phyloP scores from a whole-genome alignment of 1,284 basidiomycete species.

The Cystobasidium sp. region DNA sequence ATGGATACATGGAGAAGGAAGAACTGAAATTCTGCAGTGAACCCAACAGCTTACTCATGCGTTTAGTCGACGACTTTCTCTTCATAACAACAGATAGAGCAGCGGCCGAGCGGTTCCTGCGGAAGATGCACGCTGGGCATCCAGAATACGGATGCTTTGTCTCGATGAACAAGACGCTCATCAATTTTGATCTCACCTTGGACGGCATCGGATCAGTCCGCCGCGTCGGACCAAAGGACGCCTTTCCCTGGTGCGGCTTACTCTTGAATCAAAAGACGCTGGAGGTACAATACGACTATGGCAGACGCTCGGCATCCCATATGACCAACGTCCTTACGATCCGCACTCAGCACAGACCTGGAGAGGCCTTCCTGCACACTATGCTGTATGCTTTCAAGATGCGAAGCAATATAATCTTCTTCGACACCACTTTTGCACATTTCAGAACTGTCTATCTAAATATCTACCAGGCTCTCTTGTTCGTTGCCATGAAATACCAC shows the following conservation, averaged over 20 bases:
- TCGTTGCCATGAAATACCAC: constrained; percentile 86
- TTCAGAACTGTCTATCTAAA: constrained; percentile 71
- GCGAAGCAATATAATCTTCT: constrained; percentile 73
- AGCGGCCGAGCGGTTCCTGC: constrained; percentile 73
- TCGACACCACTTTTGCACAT: constrained; percentile 75
- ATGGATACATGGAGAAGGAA: constrained; percentile 80
- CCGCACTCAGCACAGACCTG: constrained; percentile 52
- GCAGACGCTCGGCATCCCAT: constrained; percentile 38
- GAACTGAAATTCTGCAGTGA: constrained; percentile 68
- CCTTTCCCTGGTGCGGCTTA: constrained; percentile 88
- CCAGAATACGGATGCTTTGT: constrained; percentile 92
- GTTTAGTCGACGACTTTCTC: constrained; percentile 93
- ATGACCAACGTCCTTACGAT: constrained; percentile 57
- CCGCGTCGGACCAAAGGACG: constrained; percentile 15
- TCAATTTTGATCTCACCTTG: constrained; percentile 74
- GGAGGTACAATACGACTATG: constrained; percentile 64
- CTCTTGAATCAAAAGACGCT: constrained; percentile 74
- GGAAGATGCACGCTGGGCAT: constrained; percentile 75
- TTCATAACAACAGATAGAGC: constrained; percentile 73
- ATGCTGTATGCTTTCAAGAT: constrained; percentile 65
- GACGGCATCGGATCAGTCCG: constrained; percentile 49
- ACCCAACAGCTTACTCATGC: constrained; percentile 70
- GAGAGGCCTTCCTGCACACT: constrained; percentile 52
- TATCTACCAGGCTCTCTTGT: constrained; percentile 82
- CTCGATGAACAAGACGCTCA: constrained; percentile 81